Conservation (phyloP, 2,329 filamentous ascomycete genomes). For the Colletotrichum godetiae region DNA sequence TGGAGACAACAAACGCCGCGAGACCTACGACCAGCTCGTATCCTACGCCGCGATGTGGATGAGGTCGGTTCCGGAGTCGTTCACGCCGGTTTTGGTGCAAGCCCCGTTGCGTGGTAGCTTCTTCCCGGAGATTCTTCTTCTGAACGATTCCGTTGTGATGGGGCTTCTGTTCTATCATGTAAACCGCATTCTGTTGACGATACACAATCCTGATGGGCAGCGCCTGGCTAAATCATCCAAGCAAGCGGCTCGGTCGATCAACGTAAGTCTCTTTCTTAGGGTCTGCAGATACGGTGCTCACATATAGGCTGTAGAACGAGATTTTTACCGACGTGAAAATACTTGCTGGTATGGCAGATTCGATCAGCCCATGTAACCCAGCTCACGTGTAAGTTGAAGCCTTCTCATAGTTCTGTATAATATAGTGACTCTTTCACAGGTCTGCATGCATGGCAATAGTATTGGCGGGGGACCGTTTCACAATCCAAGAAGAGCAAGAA, state of each 20-base stretch:
- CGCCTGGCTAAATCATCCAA: slow-evolving; percentile 35
- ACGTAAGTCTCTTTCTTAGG: slow-evolving; percentile 39
- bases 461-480: slow-evolving; percentile 51
- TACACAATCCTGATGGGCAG: slow-evolving; percentile 42
- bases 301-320: neutral
- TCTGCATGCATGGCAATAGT: slow-evolving; percentile 43
- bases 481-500: slow-evolving; percentile 47
- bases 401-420: neutral
- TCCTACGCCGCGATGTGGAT: slow-evolving; percentile 40
- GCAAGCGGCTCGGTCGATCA: neutral
- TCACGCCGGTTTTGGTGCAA: slow-evolving; percentile 39
- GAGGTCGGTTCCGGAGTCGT: slow-evolving; percentile 39
- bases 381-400: slow-evolving; percentile 12
- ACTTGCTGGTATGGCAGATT: slow-evolving; percentile 11
- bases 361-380: neutral
- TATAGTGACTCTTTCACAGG: slow-evolving; percentile 17
- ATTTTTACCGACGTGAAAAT: slow-evolving; percentile 16
- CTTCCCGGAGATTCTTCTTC: slow-evolving; percentile 5
- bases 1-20: slow-evolving; percentile 34
- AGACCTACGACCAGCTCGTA: slow-evolving; percentile 37
- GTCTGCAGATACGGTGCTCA: neutral
- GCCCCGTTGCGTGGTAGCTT: neutral
- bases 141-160: slow-evolving; percentile 42
- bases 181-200: slow-evolving; percentile 42
- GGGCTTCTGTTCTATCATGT: slow-evolving; percentile 43